These are phyloP conservation scores for Penicillium sp. DNA, from an alignment of 2,329 filamentous ascomycete genomes.

Conservation along the genomic window DNA sequence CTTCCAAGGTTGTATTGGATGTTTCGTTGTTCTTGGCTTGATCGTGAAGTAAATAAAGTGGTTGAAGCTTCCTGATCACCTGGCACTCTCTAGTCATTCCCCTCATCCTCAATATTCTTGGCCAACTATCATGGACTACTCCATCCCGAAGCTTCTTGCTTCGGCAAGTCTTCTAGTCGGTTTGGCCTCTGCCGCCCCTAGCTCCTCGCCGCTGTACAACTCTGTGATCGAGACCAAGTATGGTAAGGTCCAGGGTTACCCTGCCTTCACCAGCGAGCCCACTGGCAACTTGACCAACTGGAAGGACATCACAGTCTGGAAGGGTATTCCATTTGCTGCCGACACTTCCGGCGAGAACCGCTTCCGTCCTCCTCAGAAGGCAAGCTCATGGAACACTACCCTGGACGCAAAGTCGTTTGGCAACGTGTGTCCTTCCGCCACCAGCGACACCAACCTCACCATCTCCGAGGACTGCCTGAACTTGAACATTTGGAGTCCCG, in stretches of 20 bases:
- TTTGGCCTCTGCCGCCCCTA: not conserved
- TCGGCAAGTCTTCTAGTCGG: not conserved
- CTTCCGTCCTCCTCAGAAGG: not conserved
- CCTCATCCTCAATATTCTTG: not conserved
- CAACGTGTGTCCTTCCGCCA: not conserved
- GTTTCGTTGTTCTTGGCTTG: not conserved
- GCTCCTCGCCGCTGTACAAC: not conserved
- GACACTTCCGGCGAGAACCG: not conserved
- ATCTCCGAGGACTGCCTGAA: slow-evolving; percentile 2
- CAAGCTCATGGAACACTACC: not conserved
- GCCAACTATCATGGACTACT: not conserved
- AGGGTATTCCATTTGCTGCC: slow-evolving; percentile 1
- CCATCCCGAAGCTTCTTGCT: not conserved
- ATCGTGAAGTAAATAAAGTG: not conserved
- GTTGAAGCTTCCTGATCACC: not conserved
- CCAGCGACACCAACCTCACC: not conserved
- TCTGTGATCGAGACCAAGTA: not conserved
- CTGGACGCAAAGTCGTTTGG: not conserved
- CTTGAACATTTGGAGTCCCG: slow-evolving; percentile 2
- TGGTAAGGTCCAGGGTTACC: not conserved
- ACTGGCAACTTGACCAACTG: slow-evolving; percentile 1
- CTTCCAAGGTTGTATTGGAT: not conserved
- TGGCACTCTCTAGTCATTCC: not conserved
- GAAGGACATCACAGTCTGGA: slow-evolving; percentile 1
- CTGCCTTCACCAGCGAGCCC: not conserved